Base-by-base conservation (phyloP, 257 asterid species). In the Orobanche coerulescens region DNA sequence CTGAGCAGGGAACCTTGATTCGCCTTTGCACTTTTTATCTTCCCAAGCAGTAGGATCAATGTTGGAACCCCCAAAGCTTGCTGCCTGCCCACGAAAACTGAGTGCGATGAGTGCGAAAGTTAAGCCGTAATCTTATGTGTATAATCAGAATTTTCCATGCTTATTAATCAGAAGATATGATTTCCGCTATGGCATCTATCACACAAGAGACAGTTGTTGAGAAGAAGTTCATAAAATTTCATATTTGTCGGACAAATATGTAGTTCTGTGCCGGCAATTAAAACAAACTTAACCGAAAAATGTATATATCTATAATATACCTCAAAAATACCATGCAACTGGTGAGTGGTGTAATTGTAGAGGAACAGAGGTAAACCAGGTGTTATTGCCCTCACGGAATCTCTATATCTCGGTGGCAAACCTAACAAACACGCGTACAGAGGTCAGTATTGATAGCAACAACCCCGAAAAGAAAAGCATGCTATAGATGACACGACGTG, bases 21-120 rank as follows among this genome's bases (percentile, higher is more conserved):
- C 96, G 43, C 98, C 96, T 82, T 81, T 92, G 78, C 96, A 92
- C 67, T 92, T 92, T 68, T 92, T 88, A 78, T 88, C 96, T 76
- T 92, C 96, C 98, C 96, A 92, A 28, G 98, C 96, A 62, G 95
- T 92, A 20, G 96, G 93, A 77, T 92, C 98, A 53, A 92, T 88
- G 84, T 92, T 88, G 58, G 93, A 79, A 65, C 93, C 96, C 77
- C 98, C 98, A 75, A 92, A 88, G 74, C 83, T 76, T n/a, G 82
- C 48, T 6, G 98, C 95, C 98, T 53, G 54, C 20, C n/a, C 7
- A 4, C 11, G 11, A 37, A 10, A 37, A n/a, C 58, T 18, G 42
- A 47, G 40, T 16, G 34, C 33, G 59, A 20, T 9, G 37, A 44
- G 18, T 22, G 34, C 11, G 7, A 30, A 43, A 30, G 18, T 42